Base-by-base conservation (phyloP, 768 basidiomycete species). In the Kwoniella pini region DNA sequence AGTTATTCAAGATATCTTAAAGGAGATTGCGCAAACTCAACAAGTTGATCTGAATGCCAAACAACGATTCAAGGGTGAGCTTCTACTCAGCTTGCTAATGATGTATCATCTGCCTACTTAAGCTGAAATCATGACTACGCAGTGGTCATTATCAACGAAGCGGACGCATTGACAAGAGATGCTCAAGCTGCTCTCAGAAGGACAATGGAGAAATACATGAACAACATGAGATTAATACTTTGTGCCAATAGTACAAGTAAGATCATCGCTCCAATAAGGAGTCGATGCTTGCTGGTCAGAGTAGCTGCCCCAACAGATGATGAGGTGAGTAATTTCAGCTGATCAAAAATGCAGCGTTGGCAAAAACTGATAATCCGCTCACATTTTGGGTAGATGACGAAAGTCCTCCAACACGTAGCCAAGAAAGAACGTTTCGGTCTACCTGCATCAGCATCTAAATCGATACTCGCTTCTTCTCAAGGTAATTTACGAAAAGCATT, bases 171-270 rank as follows among this genome's bases (percentile, higher is more conserved):
- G 40, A 87, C 91, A 11, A 87, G 95, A 54, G 95, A 99, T 80
- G 95, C 95, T 1, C 95, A 99, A 81, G 93, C 95, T 0, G 95
- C 95, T 7, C 84, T 99, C 31, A 87, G 95, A 71, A 84, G 95
- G 58, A 99, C 95, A 10, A 99, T 98, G 95, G 95, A 99, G 77
- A 98, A 97, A 79, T 98, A 95, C 82, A 97, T 96, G 89, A 86
- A 88, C 40, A 99, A 97, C 77, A 85, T 99, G 85, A 86, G 95
- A 27, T 88, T 99, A 71, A 95, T 99, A 68, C 83, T 99, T 0
- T 97, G 94, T 75, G 93, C 94, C 21, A 94, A 93, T 78, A 92
- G 90, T 74, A 97, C 95, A 2, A 89, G 89, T 74, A 88, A 88
- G 67, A 87, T 99, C 54, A 98, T 99, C 73, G 92, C 93, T 0